Conservation (phyloP, 2,329 filamentous ascomycete genomes). For the Botrytis pseudocinerea region DNA sequence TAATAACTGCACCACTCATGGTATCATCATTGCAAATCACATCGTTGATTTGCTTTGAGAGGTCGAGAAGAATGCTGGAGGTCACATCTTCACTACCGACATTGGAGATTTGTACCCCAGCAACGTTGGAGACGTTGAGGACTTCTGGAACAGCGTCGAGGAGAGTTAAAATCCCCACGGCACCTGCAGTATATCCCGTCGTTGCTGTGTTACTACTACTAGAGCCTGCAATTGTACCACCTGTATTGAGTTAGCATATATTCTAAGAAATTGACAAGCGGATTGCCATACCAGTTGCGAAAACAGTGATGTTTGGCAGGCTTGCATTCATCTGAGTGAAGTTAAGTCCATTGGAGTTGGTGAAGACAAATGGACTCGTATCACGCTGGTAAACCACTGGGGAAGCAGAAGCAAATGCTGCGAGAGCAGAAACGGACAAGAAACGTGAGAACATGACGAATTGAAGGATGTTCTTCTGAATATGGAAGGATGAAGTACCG, state of each 20-base stretch:
- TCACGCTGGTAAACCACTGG: slow-evolving; percentile 28
- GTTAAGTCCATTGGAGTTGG: slow-evolving; percentile 35
- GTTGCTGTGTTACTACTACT: slow-evolving; percentile 52
- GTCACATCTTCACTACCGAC: slow-evolving; percentile 52
- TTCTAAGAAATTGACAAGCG: not conserved
- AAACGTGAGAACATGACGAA: slow-evolving; percentile 14
- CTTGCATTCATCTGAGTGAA: slow-evolving; percentile 35
- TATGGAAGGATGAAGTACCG: not conserved
- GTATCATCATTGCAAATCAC: slow-evolving; percentile 42
- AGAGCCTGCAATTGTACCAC: slow-evolving; percentile 60
- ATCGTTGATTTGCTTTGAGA: slow-evolving; percentile 51
- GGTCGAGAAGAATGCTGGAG: slow-evolving; percentile 48
- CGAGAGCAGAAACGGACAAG: slow-evolving; percentile 22
- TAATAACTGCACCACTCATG: slow-evolving; percentile 55
- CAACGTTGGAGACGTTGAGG: slow-evolving; percentile 54
- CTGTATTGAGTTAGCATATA: slow-evolving; percentile 41
- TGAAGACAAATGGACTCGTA: slow-evolving; percentile 32
- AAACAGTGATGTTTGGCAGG: slow-evolving; percentile 34
- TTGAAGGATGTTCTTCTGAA: not conserved
- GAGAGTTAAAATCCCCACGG: slow-evolving; percentile 43
- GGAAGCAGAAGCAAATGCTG: slow-evolving; percentile 27
- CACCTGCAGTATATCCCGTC: slow-evolving; percentile 53
- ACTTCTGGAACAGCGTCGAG: slow-evolving; percentile 57
- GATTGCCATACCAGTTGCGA: slow-evolving; percentile 31
- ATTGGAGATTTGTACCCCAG: slow-evolving; percentile 54